A percentile compares a stretch with the other conserved stretches of the same genome.
Conservation (phyloP, 1,284 basidiomycete species). For the Schizopora paradoxa region DNA sequence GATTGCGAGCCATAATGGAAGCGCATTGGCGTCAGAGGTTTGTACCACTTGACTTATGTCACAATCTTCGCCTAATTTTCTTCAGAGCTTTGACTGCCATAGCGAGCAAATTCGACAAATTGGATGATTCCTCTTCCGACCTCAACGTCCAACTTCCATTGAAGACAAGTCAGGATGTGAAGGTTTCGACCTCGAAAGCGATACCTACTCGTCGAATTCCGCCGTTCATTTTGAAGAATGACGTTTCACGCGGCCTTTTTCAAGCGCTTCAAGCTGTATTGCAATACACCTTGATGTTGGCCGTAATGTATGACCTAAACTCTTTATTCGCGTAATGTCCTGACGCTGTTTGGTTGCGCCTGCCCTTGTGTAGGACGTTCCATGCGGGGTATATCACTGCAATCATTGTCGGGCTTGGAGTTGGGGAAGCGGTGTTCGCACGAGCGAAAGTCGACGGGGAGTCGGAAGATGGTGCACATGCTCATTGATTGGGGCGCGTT, state of each 20-base stretch:
- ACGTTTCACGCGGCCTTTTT: slow-evolving; percentile 56
- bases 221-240: slow-evolving; percentile 56
- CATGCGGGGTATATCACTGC: slow-evolving; percentile 64
- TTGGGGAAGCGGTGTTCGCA: slow-evolving; percentile 68
- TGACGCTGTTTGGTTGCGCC: slow-evolving; percentile 10
- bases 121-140: too few species aligned
- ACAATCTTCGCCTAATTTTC: background rate
- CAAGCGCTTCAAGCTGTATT: slow-evolving; percentile 53
- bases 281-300: slow-evolving; percentile 60
- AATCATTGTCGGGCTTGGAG: slow-evolving; percentile 53
- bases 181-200: background rate
- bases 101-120: too few species aligned
- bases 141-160: too few species aligned
- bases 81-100: too few species aligned
- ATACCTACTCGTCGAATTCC: slow-evolving; percentile 32
- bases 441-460: too few species aligned
- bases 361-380: slow-evolving; percentile 51
- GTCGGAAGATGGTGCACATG: too few species aligned
- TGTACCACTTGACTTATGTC: slow-evolving; percentile 20
- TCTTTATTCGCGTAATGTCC: slow-evolving; percentile 1
- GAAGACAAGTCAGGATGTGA: slow-evolving; percentile 2
- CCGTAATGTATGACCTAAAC: slow-evolving; percentile 54
- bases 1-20: slow-evolving; percentile 47
- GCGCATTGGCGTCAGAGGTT: slow-evolving; percentile 57
- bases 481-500: too few species aligned